Base-by-base conservation (phyloP, 106 monocot species). In the Cymbidium sinense region DNA sequence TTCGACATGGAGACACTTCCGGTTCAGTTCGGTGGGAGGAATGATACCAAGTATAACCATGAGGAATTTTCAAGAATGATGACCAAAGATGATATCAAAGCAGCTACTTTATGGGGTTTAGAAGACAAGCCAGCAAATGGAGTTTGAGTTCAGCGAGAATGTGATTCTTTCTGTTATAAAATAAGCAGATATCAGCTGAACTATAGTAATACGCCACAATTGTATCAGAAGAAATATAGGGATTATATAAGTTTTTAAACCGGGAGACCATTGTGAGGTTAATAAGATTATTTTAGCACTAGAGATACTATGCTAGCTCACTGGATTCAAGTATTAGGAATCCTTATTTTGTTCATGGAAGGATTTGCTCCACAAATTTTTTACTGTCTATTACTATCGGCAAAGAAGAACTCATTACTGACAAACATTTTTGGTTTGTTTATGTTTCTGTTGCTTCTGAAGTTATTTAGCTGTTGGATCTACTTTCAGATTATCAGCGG, bases 1-100 rank as follows among this genome's bases (percentile, higher is more conserved):
- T 93, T 96, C 27, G 89, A 93, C 61, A 37, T 71, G 0, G 87
- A 91, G 1, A 50, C 64, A 1, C 93, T 96, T 50, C 91, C 91
- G 0, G 31, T 64, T 27, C 91, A 91, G 62, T 96, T 93, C 51
- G 96, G 96, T 69, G 96, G 96, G 29, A 86, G 70, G 50, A 84
- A 72, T 67, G 75, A 81, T 5, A 15, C 67, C 7, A 31, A 78
- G 34, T 96, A 89, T 61, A 74, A 90, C 73, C 93, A 93, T 71
- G 82, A 85, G 35, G 93, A 91, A 74, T 93, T 75, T 44, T 85
- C 91, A 2, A 78, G 75, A 29, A n/a, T 93, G 82, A 96, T 93
- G 93, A 37, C 29, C 6, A 86, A 87, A 52, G 91, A 93, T 77
- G 96, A 93, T 23, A 79, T 76, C 17, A 93, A 67, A 61, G 65